Evolutionary conservation across 2,329 filamentous ascomycete genomes (phyloP).

Genomic region (Beauveria varroae): DNA sequence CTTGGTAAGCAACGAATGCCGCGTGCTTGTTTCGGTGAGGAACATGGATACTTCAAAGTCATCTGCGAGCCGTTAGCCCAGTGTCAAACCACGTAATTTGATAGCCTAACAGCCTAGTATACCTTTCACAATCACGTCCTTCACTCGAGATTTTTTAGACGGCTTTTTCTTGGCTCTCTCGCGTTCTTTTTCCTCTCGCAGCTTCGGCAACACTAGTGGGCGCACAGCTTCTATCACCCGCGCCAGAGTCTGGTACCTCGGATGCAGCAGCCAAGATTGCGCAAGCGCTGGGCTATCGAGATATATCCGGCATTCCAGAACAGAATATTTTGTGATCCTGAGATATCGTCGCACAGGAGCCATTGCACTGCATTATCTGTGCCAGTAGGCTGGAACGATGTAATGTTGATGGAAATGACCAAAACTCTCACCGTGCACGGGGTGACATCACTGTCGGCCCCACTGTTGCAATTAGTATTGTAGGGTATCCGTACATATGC

Average conservation of each 20-base stretch:
- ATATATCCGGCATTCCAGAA: constrained; percentile 95
- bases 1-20: constrained; percentile 81
- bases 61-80: constrained; percentile 44
- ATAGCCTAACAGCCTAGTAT: constrained; percentile 10
- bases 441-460: neutral
- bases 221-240: constrained; percentile 79
- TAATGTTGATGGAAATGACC: neutral
- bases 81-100: neutral
- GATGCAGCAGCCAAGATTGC: constrained; percentile 75
- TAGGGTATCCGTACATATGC: neutral
- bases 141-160: constrained; percentile 72
- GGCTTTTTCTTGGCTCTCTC: constrained; percentile 48
- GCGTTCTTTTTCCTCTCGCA: constrained; percentile 73
- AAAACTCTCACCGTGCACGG: neutral
- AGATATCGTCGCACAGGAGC: constrained; percentile 84
- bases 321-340: constrained; percentile 84
- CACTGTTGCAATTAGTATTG: neutral
- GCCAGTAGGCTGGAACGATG: neutral
- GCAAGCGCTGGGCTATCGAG: constrained; percentile 81
- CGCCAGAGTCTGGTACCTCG: constrained; percentile 67
- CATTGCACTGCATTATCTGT: constrained; percentile 42
- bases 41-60: constrained; percentile 96
- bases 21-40: constrained; percentile 74
- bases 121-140: constrained; percentile 83
- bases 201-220: constrained; percentile 80